Percentiles rank a stretch among this genome's conserved stretches.
These are phyloP conservation scores for Lactarius quietus DNA, from an alignment of 768 basidiomycete species.

Conservation along the genomic window DNA sequence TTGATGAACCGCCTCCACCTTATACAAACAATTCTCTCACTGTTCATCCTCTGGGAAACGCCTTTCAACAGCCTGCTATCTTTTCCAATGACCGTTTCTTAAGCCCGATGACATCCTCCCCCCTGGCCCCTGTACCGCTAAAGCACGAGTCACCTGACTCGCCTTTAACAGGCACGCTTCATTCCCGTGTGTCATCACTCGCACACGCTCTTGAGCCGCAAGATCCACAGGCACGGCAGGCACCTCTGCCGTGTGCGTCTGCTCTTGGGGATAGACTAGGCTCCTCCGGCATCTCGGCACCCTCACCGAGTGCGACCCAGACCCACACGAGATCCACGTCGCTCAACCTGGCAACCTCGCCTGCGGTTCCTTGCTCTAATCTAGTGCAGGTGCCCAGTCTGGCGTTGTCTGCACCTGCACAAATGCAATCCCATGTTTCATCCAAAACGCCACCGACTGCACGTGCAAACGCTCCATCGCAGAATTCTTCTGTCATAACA, in stretches of 20 bases:
- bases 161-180: slow-evolving; percentile 4
- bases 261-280: neutral
- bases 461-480: neutral
- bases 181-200: slow-evolving; percentile 6
- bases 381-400: neutral
- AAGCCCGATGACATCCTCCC: slow-evolving; percentile 1
- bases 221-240: slow-evolving; percentile 10
- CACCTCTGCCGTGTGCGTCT: neutral
- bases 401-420: neutral
- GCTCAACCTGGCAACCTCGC: neutral
- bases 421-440: slow-evolving; percentile 1
- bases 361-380: neutral
- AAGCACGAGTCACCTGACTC: slow-evolving; percentile 16
- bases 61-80: slow-evolving; percentile 4
- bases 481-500: slow-evolving; percentile 15
- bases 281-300: neutral
- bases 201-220: slow-evolving; percentile 19
- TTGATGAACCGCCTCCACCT: slow-evolving; percentile 22
- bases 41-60: slow-evolving; percentile 2
- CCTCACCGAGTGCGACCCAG: neutral
- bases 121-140: slow-evolving; percentile 21
- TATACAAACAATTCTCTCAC: slow-evolving; percentile 6
- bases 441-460: neutral
- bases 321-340: neutral
- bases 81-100: neutral